Conservation (phyloP, 306 rosid species). For the Betula pendula region DNA sequence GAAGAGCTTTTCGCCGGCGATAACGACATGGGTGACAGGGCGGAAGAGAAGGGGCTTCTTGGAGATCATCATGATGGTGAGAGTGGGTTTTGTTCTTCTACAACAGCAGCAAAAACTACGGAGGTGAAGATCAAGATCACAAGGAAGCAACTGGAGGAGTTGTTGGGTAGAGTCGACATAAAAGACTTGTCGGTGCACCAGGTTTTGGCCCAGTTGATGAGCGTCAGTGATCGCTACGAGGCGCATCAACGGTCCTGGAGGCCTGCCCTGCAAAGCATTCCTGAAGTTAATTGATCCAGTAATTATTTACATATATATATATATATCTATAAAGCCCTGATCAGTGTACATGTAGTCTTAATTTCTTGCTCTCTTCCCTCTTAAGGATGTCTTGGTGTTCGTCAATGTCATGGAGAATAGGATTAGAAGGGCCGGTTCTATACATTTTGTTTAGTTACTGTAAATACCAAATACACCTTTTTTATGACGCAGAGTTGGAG, state of each 20-base stretch:
- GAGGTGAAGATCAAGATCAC: conserved; percentile 81
- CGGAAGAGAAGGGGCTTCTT: conserved; percentile 13
- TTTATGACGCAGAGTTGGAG: too few species aligned
- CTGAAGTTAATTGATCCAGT: conserved; percentile 54
- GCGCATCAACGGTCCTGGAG: conserved; percentile 61
- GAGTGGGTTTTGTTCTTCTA: background rate
- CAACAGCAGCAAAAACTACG: background rate
- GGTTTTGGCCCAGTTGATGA: conserved; percentile 51
- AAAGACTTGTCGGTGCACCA: conserved; percentile 59
- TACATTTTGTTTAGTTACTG: too few species aligned
- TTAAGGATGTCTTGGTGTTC: background rate
- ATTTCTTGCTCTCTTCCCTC: conserved; percentile 1
- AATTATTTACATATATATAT: too few species aligned
- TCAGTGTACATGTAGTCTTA: too few species aligned
- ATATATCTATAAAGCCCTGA: too few species aligned
- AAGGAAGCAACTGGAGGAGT: conserved; percentile 63
- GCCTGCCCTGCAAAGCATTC: conserved; percentile 76
- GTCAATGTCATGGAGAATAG: too few species aligned
- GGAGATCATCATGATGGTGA: background rate
- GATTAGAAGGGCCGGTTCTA: too few species aligned
- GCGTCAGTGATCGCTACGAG: conserved; percentile 32
- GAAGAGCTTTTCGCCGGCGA: background rate
- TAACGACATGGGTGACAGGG: background rate
- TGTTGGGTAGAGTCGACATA: conserved; percentile 48
- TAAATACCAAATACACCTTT: too few species aligned